Conservation (phyloP, 2,329 filamentous ascomycete species). For the Neonectria hederae region DNA sequence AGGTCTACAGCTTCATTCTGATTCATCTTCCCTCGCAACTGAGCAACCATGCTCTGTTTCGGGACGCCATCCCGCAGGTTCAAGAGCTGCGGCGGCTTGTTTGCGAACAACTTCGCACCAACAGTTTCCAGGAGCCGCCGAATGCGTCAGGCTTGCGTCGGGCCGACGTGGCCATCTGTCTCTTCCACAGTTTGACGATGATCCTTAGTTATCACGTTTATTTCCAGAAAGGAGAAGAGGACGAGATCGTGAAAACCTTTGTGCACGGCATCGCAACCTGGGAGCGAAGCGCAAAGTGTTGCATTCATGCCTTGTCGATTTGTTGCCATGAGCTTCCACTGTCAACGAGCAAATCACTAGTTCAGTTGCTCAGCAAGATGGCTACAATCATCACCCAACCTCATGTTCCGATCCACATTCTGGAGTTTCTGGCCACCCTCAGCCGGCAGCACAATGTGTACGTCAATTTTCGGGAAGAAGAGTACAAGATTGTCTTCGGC, state of each 20-base stretch:
- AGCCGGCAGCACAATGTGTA: slow-evolving; percentile 86
- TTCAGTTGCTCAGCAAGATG: slow-evolving; percentile 91
- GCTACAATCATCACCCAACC: slow-evolving; percentile 95
- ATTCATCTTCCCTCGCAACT: slow-evolving; percentile 88
- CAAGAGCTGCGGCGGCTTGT: slow-evolving; percentile 78
- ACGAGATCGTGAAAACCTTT: slow-evolving; percentile 88
- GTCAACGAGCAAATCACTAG: slow-evolving; percentile 85
- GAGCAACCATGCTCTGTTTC: slow-evolving; percentile 88
- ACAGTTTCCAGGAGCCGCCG: slow-evolving; percentile 84
- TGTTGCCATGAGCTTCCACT: slow-evolving; percentile 94
- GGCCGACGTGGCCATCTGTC: slow-evolving; percentile 86
- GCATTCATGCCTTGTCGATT: slow-evolving; percentile 93
- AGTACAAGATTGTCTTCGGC: slow-evolving; percentile 93
- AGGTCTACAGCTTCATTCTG: slow-evolving; percentile 89
- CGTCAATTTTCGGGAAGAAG: slow-evolving; percentile 88
- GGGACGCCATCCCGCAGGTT: slow-evolving; percentile 76
- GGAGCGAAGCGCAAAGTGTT: slow-evolving; percentile 89
- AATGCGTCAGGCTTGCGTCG: slow-evolving; percentile 81
- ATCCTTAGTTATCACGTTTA: slow-evolving; percentile 89
- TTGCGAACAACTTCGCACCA: slow-evolving; percentile 83
- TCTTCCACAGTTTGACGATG: slow-evolving; percentile 88
- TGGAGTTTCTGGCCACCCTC: slow-evolving; percentile 93
- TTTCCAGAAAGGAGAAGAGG: slow-evolving; percentile 85
- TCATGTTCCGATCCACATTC: slow-evolving; percentile 89
- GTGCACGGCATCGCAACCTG: slow-evolving; percentile 84